phyloP scores from a whole-genome alignment of 176 grass and related monocot species.

The Elymus sibiricus region DNA sequence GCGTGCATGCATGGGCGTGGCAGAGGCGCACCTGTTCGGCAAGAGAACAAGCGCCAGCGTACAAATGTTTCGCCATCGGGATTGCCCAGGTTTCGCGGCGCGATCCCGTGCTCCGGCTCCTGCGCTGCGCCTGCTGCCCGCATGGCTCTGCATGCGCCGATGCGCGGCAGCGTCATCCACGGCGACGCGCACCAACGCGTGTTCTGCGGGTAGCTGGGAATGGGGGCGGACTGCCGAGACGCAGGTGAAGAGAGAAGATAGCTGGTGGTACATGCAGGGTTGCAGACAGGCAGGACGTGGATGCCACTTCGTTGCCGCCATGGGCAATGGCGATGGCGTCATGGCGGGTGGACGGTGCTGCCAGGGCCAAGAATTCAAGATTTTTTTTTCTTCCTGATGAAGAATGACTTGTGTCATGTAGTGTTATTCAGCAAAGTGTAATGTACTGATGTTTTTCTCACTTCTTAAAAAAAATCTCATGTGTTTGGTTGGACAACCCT shows the following conservation, averaged over 20 bases:
- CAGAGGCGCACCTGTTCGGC: not conserved
- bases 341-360: too few relatives aligned
- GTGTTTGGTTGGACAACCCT: too few relatives aligned
- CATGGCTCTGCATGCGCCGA: not conserved
- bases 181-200: not conserved
- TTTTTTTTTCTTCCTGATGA: too few relatives aligned
- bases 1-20: not conserved
- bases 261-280: not conserved
- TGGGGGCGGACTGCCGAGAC: not conserved
- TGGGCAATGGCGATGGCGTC: too few relatives aligned
- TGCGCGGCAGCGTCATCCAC: not conserved
- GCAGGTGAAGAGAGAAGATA: not conserved
- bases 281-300: not conserved
- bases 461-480: too few relatives aligned
- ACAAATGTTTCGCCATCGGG: slow-evolving; percentile 43
- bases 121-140: not conserved
- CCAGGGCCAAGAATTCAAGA: too few relatives aligned
- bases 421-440: too few relatives aligned
- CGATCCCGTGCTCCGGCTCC: not conserved
- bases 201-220: not conserved
- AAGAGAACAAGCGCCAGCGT: slow-evolving; percentile 31
- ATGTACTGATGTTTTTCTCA: too few relatives aligned
- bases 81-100: not conserved
- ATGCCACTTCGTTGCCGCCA: not conserved
- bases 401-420: too few relatives aligned